These are phyloP conservation scores for Bodo saltans DNA, from an alignment of 78 protist genomes.

Conservation along the genomic window DNA sequence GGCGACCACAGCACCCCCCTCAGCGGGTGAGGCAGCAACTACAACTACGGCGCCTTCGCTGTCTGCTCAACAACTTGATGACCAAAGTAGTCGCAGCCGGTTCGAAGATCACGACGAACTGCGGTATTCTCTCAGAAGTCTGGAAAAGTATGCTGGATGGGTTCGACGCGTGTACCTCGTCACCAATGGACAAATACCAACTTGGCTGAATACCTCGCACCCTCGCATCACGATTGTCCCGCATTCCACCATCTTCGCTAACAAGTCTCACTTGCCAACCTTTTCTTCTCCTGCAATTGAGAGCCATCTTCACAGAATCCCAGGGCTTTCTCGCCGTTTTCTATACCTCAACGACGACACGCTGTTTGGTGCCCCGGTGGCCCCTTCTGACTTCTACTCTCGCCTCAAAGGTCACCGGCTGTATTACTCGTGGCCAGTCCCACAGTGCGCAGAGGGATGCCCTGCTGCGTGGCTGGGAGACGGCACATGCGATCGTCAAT, in stretches of 20 bases:
- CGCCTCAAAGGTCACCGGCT: conserved; percentile 55
- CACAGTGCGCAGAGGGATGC: conserved; percentile 86
- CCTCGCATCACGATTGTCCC: conserved; percentile 61
- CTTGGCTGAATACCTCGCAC: conserved; percentile 78
- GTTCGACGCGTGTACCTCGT: conserved; percentile 78
- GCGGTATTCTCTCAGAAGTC: conserved; percentile 81
- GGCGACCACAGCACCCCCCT: neutral
- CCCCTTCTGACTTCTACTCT: conserved; percentile 84
- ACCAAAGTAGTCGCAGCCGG: conserved; percentile 1
- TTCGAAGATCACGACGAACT: conserved; percentile 85
- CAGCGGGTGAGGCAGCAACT: neutral
- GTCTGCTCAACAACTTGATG: neutral
- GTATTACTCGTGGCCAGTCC: conserved; percentile 84
- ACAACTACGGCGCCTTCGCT: neutral
- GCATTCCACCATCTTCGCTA: conserved; percentile 66
- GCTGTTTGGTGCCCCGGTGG: conserved; percentile 75
- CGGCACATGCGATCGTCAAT: conserved; percentile 83
- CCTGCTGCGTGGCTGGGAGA: conserved; percentile 84
- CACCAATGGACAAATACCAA: conserved; percentile 94
- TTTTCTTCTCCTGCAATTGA: conserved; percentile 93
- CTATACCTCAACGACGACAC: conserved; percentile 93
- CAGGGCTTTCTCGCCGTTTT: conserved; percentile 83
- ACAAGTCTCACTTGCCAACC: conserved; percentile 84
- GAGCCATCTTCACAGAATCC: conserved; percentile 83
- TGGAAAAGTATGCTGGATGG: conserved; percentile 88